A percentile compares a stretch with the other conserved stretches of the same genome.
Conservation (phyloP, 371 early-diverging fungal genomes). For the Chytridium lagenaria region DNA sequence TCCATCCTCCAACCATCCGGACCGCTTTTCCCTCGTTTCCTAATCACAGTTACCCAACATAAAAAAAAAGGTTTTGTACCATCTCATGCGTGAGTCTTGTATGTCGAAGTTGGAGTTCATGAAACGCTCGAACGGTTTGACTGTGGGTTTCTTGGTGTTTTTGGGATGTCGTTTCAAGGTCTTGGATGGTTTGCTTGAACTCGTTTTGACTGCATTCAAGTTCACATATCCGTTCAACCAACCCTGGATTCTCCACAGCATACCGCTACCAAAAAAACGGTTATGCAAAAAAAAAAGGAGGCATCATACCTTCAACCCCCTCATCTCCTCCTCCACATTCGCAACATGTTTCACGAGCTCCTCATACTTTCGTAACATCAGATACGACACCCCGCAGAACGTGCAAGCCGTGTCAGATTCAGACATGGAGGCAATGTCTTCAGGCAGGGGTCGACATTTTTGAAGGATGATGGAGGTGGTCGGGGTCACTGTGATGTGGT, state of each 20-base stretch:
- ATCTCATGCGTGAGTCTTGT: constrained; percentile 35
- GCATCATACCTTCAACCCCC: constrained; percentile 37
- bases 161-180: neutral
- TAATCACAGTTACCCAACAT: neutral
- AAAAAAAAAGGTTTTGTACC: constrained; percentile 15
- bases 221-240: constrained; percentile 24
- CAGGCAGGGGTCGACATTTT: constrained; percentile 47
- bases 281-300: neutral
- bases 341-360: constrained; percentile 46
- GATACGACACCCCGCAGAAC: constrained; percentile 61
- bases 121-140: constrained; percentile 21
- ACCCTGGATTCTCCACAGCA: constrained; percentile 38
- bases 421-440: constrained; percentile 49
- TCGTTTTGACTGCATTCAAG: constrained; percentile 5
- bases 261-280: neutral
- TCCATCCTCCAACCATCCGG: constrained; percentile 32
- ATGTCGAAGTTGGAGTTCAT: constrained; percentile 39
- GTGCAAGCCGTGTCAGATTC: constrained; percentile 58
- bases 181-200: neutral
- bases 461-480: constrained; percentile 31
- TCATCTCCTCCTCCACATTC: constrained; percentile 44
- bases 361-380: constrained; percentile 56
- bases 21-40: constrained; percentile 17
- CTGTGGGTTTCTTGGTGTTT: constrained; percentile 1
- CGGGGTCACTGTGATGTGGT: constrained; percentile 23